These are phyloP conservation scores for Tardiomyces digboiensis DNA, from an alignment of 1,139 yeast species.

Conservation along the genomic window DNA sequence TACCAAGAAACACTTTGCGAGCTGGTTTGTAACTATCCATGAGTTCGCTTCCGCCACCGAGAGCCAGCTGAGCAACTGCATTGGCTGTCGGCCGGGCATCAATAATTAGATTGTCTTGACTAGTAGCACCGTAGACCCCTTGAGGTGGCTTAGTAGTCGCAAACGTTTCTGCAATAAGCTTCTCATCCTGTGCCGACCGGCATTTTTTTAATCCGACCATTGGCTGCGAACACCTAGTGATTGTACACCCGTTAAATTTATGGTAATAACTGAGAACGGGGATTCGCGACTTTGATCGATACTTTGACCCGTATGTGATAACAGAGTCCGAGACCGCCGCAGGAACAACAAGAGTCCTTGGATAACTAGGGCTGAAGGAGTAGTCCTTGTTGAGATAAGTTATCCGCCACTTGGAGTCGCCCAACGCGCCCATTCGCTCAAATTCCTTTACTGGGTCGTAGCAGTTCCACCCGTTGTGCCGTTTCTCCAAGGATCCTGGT, in stretches of 20 bases:
- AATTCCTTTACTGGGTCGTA: slow-evolving; percentile 61
- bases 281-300: slow-evolving; percentile 74
- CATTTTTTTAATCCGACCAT: slow-evolving; percentile 84
- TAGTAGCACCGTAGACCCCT: slow-evolving; percentile 22
- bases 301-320: slow-evolving; percentile 72
- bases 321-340: slow-evolving; percentile 69
- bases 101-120: slow-evolving; percentile 58
- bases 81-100: slow-evolving; percentile 91
- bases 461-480: slow-evolving; percentile 58
- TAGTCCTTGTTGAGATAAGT: slow-evolving; percentile 57
- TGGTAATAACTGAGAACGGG: slow-evolving; percentile 80
- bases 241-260: slow-evolving; percentile 58
- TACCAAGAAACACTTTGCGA: slow-evolving; percentile 71
- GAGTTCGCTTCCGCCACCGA: slow-evolving; percentile 95
- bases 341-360: slow-evolving; percentile 61
- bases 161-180: slow-evolving; percentile 64
- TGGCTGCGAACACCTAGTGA: slow-evolving; percentile 89
- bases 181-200: slow-evolving; percentile 88
- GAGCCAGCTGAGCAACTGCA: slow-evolving; percentile 94
- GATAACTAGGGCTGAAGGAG: slow-evolving; percentile 69
- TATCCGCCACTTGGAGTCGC: slow-evolving; percentile 51
- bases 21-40: slow-evolving; percentile 72
- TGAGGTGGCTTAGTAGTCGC: slow-evolving; percentile 30
- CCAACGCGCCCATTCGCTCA: slow-evolving; percentile 38
- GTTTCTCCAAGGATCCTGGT: slow-evolving; percentile 48